Percentiles rank a stretch among this genome's conserved stretches.
Evolutionary conservation across 768 basidiomycete species (phyloP).

Genomic region (Hemileccinum rubropunctum): DNA sequence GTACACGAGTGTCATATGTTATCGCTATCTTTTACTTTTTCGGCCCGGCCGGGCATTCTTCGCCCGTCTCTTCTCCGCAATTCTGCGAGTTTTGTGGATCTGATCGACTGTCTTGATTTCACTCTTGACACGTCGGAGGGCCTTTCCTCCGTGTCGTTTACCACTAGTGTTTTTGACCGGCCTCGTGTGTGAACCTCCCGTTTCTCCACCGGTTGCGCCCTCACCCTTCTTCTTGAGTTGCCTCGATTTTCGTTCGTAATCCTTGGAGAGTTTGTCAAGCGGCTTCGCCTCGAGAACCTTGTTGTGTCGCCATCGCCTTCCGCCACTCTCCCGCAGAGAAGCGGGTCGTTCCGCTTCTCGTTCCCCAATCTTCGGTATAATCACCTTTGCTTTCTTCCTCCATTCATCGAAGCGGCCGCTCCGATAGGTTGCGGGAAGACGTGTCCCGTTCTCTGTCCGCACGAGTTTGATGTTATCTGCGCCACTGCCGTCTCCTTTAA

Average conservation of each 20-base stretch:
- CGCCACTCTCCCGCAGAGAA: conserved; percentile 35
- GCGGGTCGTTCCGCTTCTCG: conserved; percentile 49
- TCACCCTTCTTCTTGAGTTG: conserved; percentile 57
- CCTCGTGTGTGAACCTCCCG: conserved; percentile 20
- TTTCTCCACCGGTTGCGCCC: conserved; percentile 24
- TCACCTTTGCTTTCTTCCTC: conserved; percentile 75
- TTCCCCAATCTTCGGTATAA: conserved; percentile 82
- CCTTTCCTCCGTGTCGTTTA: conserved; percentile 57
- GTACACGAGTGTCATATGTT: conserved; percentile 9
- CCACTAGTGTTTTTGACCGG: conserved; percentile 20
- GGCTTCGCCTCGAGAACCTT: conserved; percentile 65
- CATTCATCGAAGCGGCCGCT: conserved; percentile 96
- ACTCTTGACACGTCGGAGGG: conserved; percentile 62
- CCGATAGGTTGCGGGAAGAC: conserved; percentile 87
- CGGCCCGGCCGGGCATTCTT: conserved; percentile 78
- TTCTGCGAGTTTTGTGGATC: conserved; percentile 73
- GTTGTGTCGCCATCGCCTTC: conserved; percentile 73
- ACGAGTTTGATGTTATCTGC: conserved; percentile 94
- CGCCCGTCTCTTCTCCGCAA: conserved; percentile 59
- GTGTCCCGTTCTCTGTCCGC: conserved; percentile 86
- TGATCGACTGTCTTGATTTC: conserved; percentile 88
- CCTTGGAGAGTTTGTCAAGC: conserved; percentile 66
- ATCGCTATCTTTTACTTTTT: conserved; percentile 31
- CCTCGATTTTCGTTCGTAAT: conserved; percentile 73
- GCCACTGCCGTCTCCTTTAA: conserved; percentile 80